Conservation (phyloP, 2,329 filamentous ascomycete genomes). For the Stemphylium beticola region DNA sequence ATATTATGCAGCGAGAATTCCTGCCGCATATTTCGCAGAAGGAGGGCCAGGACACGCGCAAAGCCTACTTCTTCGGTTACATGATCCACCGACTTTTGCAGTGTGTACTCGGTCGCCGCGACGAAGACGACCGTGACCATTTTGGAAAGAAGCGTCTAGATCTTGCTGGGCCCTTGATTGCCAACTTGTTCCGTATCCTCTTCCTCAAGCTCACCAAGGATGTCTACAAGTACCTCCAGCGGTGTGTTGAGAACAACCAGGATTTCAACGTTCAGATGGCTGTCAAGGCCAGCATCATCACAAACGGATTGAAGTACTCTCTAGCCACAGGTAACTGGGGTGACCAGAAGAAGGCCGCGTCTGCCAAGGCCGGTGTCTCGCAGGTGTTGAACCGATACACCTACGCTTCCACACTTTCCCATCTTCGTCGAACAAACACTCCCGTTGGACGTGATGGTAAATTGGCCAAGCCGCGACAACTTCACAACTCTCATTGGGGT, state of each 20-base stretch:
- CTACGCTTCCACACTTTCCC: conserved; percentile 93
- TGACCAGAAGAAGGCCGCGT: conserved; percentile 97
- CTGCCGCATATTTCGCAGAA: conserved; percentile 95
- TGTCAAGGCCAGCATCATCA: conserved; percentile 88
- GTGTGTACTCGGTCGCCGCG: conserved; percentile 88
- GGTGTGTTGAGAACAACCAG: conserved; percentile 85
- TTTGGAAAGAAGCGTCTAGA: conserved; percentile 99
- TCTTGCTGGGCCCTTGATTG: conserved; percentile 89
- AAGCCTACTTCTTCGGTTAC: conserved; percentile 98
- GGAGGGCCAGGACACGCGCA: conserved; percentile 92
- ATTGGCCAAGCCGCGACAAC: conserved; percentile 94
- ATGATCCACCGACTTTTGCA: conserved; percentile 97
- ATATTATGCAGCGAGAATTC: conserved; percentile 96
- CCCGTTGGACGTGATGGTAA: conserved; percentile 98
- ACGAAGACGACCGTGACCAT: conserved; percentile 97
- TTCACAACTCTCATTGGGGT: conserved; percentile 99
- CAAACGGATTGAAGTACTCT: conserved; percentile 94
- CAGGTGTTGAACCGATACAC: conserved; percentile 98
- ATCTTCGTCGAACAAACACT: conserved; percentile 96
- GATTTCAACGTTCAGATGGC: conserved; percentile 92
- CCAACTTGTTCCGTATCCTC: conserved; percentile 93
- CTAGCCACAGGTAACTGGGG: conserved; percentile 98
- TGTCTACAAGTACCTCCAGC: conserved; percentile 86
- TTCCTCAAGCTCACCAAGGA: conserved; percentile 92
- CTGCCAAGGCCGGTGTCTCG: conserved; percentile 93